Base-by-base conservation (phyloP, 768 basidiomycete genomes). In the Boletus bicolor region DNA sequence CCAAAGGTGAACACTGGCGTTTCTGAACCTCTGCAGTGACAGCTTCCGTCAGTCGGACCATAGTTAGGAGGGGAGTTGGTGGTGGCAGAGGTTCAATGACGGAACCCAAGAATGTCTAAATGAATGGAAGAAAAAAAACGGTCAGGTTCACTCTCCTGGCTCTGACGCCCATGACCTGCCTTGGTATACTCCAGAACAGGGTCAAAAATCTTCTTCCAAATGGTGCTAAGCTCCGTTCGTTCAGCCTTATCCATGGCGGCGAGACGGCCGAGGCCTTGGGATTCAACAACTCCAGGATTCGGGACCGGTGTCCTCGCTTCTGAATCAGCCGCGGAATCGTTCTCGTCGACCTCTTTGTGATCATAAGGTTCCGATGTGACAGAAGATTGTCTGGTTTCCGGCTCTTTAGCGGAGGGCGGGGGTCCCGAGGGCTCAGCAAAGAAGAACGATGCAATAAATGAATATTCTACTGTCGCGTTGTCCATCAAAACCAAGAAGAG, bases 141-240 rank as follows among this genome's bases (percentile, higher is more conserved):
- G 35, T 56, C 43, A 57, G n/a, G 11, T 48, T 44, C 24, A 17
- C 10, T 8, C 10, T 37, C 9, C 3, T 21, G 12, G n/a, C 17
- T 43, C 10, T 11, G 37, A 49, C 41, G 30, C n/a, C 24, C 6
- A 55, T 17, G 32, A 70, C 76, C 37, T 67, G 84, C 93, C 74
- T 90, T 83, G 60, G 83, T 84, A 67, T 96, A 97, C 52, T 91
- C 89, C 55, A 96, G 73, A 5, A 90, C 89, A 1, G 97, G 93
- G 60, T 96, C 95, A 73, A 97, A 84, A 39, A 97, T 82, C 66
- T 91, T 89, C 70, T 93, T 96, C 94, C 95, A 99, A 11, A 91
- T 76, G 2, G 75, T 75, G 62, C 85, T 82, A 32, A 87, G 72
- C 11, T 74, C 78, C 10, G 79, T 75, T 59, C 83, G 80, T 53